Percentiles rank a stretch among this genome's conserved stretches.
phyloP scores from a whole-genome alignment of 305 asterid species.

The Solanum hybrid region DNA sequence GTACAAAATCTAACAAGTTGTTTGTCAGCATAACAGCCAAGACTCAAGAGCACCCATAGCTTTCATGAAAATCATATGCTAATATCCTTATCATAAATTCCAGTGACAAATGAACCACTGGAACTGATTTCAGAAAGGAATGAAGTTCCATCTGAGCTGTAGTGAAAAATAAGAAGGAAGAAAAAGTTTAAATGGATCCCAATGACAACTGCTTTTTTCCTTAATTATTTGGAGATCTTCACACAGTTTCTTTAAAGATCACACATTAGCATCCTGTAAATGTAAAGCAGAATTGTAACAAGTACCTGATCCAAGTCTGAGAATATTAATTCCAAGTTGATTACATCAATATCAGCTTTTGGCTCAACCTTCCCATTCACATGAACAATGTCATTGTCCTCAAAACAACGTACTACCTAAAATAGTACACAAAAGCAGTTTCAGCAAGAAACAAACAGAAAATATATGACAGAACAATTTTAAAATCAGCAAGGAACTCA shows the following conservation, averaged over 20 bases:
- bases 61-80: background rate
- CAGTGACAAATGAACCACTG: background rate
- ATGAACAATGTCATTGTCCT: slow-evolving; percentile 94
- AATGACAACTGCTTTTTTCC: background rate
- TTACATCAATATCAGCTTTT: slow-evolving; percentile 81
- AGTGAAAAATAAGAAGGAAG: background rate
- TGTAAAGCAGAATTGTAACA: background rate
- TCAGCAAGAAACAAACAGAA: slow-evolving; percentile 3
- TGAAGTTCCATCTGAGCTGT: background rate
- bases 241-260: background rate
- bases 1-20: background rate
- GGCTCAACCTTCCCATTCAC: slow-evolving; percentile 94
- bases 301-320: slow-evolving; percentile 94
- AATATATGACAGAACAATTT: background rate
- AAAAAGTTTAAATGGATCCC: background rate
- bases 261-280: background rate
- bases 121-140: background rate
- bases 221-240: background rate
- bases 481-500: background rate
- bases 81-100: background rate
- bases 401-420: slow-evolving; percentile 96
- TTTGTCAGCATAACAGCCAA: background rate
- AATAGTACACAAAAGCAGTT: background rate
- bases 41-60: background rate
- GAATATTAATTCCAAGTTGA: slow-evolving; percentile 85